Conservation (phyloP, 179 eudicot genomes). For the Beta macrorhiza region DNA sequence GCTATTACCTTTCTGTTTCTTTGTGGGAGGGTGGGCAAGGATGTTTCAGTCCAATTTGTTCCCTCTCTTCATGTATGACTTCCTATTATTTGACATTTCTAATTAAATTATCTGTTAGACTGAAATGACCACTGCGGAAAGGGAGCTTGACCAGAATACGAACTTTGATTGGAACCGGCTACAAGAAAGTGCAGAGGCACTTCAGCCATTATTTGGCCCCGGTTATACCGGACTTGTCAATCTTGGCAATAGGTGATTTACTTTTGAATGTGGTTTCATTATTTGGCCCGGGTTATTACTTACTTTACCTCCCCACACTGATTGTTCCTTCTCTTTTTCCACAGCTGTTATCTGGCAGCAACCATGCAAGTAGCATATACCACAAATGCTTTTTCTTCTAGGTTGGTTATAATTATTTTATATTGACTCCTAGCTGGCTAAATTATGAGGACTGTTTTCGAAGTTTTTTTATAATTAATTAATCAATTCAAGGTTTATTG, state of each 20-base stretch:
- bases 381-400: conserved; percentile 55
- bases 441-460: background rate
- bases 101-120: conserved; percentile 44
- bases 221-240: conserved; percentile 95
- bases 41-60: background rate
- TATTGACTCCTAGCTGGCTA: conserved; percentile 2
- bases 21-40: background rate
- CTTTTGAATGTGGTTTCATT: conserved; percentile 2
- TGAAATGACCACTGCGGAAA: conserved; percentile 99
- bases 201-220: conserved; percentile 84
- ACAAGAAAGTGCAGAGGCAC: conserved; percentile 90
- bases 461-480: background rate
- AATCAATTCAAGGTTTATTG: conserved; percentile 8
- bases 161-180: conserved; percentile 95
- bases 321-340: conserved; percentile 21
- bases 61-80: background rate
- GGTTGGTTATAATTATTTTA: conserved; percentile 46
- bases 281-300: too few relatives aligned
- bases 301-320: background rate
- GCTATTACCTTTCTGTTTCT: background rate
- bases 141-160: conserved; percentile 96
- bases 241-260: conserved; percentile 86
- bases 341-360: conserved; percentile 94
- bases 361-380: conserved; percentile 96
- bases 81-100: background rate